Base-by-base conservation (phyloP, 1,284 basidiomycete genomes). In the Apiotrichum laibachii region DNA sequence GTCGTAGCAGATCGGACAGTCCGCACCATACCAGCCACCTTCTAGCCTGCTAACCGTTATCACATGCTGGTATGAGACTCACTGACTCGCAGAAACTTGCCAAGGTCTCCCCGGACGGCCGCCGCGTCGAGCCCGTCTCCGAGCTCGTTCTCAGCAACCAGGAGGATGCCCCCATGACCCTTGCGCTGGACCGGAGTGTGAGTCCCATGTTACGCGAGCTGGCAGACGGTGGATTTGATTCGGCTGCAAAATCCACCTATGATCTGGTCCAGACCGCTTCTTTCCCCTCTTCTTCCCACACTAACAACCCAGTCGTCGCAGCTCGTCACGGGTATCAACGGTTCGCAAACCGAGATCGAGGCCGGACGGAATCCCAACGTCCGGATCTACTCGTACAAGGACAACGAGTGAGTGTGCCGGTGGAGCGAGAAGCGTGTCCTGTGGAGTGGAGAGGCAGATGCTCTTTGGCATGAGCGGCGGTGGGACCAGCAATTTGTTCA, bases 161-260 rank as follows among this genome's bases (percentile, higher is more conserved):
- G 37, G 92, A 93, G 72, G 93, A 97, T 77, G 89, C 88, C 10
- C 92, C 93, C 13, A 96, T 93, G 90, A 94, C 92, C 71, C 88
- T 96, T 82, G 87, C 87, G 15, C 83, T 86, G 11, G 81, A 89
- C 71, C 78, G 80, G 16, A 76, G 84, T 75, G 90, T 89, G 70
- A 46, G 76, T 66, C 54, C 13, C 1, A 13, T 11, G 13, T 11
- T 21, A 8, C 21, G 37, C 34, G 18, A 21, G 13, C 7, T 21
- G 18, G 2, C 6, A 18, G 54, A 31, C 31, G 7, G n/a, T n/a
- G n/a, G n/a, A n/a, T n/a, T n/a, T n/a, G n/a, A n/a, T n/a, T n/a
- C n/a, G n/a, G n/a, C n/a, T n/a, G 1, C 18, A 3, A 19, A n/a
- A 11, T 26, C 9, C 5, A 9, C 4, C 9, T 12, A 45, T 12